Percentiles rank a stretch among this genome's conserved stretches.
Conservation (phyloP, 2,329 filamentous ascomycete genomes). For the Capronia coronata region DNA sequence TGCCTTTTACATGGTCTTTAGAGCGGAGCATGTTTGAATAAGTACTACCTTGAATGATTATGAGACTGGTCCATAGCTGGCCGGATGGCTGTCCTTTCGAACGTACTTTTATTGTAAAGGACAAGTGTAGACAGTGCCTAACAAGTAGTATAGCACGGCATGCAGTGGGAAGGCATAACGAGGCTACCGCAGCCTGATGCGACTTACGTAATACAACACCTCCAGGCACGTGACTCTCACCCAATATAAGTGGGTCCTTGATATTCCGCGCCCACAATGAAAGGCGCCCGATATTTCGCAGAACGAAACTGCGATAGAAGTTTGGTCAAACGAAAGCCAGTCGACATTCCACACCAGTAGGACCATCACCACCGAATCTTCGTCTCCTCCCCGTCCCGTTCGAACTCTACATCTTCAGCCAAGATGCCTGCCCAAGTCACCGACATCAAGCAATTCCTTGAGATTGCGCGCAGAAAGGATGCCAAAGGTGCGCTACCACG, state of each 20-base stretch:
- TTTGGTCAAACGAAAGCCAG: constrained; percentile 1
- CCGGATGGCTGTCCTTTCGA: no score
- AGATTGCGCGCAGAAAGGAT: constrained; percentile 99
- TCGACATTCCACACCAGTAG: not conserved
- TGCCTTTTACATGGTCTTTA: no score
- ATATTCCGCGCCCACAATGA: constrained; percentile 1
- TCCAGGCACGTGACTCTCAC: not conserved
- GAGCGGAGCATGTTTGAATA: no score
- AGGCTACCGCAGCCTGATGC: not conserved
- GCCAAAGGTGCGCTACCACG: constrained; percentile 79
- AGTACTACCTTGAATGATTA: no score
- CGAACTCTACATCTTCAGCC: constrained; percentile 31
- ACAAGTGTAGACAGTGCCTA: no score
- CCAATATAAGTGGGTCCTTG: not conserved
- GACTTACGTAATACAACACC: not conserved
- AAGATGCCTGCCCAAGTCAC: constrained; percentile 97
- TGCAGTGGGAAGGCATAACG: not conserved
- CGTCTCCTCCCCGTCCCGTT: not conserved
- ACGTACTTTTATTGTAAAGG: no score
- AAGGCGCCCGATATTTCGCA: not conserved
- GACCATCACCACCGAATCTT: not conserved
- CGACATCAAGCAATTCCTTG: constrained; percentile 99
- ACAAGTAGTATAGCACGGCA: not conserved
- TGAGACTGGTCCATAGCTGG: no score
- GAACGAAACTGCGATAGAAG: constrained; percentile 1